These are phyloP conservation scores for Fusarium papillatum DNA, from an alignment of 2,329 filamentous ascomycete genomes.

Conservation along the genomic window DNA sequence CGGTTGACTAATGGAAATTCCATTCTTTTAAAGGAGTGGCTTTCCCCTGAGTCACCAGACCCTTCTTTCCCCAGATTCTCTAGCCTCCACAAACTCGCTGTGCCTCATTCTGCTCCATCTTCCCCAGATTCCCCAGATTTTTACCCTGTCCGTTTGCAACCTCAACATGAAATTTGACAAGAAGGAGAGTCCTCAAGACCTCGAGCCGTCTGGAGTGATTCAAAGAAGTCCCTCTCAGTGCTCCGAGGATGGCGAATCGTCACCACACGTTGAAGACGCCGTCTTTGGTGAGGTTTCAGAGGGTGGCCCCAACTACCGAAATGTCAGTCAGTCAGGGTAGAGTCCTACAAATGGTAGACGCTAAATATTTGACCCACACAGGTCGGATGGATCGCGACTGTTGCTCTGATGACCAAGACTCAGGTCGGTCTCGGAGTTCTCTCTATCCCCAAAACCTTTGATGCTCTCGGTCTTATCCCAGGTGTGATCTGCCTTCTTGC, in stretches of 20 bases:
- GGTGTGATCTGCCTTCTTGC: slow-evolving; percentile 56
- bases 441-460: slow-evolving; percentile 59
- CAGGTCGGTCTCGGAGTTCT: slow-evolving; percentile 60
- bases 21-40: not conserved
- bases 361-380: slow-evolving; percentile 18
- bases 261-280: not conserved
- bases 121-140: slow-evolving; percentile 7
- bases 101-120: not conserved
- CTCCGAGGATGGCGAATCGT: not conserved
- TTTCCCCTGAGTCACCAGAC: slow-evolving; percentile 3
- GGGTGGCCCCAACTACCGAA: slow-evolving; percentile 43
- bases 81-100: not conserved
- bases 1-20: not conserved
- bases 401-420: slow-evolving; percentile 58
- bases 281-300: slow-evolving; percentile 37
- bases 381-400: slow-evolving; percentile 57
- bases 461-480: slow-evolving; percentile 60
- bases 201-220: not conserved
- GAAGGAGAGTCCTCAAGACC: not conserved
- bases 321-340: slow-evolving; percentile 25
- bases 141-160: not conserved
- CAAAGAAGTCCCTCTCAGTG: slow-evolving; percentile 2
- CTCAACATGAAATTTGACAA: not conserved
- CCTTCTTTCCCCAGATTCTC: slow-evolving; percentile 1
- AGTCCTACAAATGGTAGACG: not conserved